Evolutionary conservation across 2,329 filamentous ascomycete species (phyloP).

Genomic region (Scopulariopsis brevicaulis): DNA sequence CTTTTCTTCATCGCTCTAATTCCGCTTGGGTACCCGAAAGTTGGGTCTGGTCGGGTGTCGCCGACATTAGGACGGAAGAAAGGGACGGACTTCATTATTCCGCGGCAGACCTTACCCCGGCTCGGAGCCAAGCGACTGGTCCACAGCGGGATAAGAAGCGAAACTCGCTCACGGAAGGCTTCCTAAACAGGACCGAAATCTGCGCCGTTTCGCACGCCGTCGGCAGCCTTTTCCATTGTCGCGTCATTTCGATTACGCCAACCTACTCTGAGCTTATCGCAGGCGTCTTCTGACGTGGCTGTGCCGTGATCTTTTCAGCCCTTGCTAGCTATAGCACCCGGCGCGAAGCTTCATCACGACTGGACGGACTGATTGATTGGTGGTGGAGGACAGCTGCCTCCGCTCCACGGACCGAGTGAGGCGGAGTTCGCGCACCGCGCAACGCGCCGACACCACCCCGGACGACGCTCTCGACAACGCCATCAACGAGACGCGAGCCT

Average conservation of each 20-base stretch:
- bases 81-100: slow-evolving; percentile 2
- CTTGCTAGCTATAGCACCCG: background rate
- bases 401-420: background rate
- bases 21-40: background rate
- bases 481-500: background rate
- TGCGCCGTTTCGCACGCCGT: background rate
- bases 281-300: slow-evolving; percentile 1
- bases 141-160: slow-evolving; percentile 3
- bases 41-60: background rate
- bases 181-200: slow-evolving; percentile 3
- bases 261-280: background rate
- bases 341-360: background rate
- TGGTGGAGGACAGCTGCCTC: background rate
- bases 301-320: background rate
- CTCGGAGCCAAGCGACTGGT: slow-evolving; percentile 1
- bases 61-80: background rate
- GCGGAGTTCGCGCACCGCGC: background rate
- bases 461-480: background rate
- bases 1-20: background rate
- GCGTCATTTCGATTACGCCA: background rate
- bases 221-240: background rate
- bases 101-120: slow-evolving; percentile 1
- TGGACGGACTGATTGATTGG: background rate
- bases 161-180: slow-evolving; percentile 3
- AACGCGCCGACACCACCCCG: background rate